Percentiles rank a stretch among this genome's conserved stretches.
Evolutionary conservation across 345 rosid genomes (phyloP).

Genomic region (Acer saccharum): DNA sequence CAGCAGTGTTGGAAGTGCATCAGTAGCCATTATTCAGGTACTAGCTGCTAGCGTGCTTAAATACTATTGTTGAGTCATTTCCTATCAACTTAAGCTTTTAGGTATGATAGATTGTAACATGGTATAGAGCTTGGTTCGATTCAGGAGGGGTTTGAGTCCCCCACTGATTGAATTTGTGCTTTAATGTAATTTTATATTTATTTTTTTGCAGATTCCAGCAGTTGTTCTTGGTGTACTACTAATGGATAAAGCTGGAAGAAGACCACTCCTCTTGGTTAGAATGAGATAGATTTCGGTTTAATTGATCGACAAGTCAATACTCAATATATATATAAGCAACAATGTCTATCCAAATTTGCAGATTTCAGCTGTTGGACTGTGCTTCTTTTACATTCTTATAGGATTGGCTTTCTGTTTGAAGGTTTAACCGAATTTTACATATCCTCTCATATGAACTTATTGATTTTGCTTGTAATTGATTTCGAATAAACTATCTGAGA

Average conservation of each 20-base stretch:
- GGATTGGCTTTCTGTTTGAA: conserved; percentile 51
- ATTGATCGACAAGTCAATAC: not conserved
- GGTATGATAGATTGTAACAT: no score
- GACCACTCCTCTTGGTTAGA: conserved; percentile 48
- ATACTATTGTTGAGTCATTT: no score
- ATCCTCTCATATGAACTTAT: not conserved
- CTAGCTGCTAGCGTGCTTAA: no score
- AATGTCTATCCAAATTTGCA: conserved; percentile 20
- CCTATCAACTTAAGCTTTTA: no score
- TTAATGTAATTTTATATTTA: no score
- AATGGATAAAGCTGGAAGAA: conserved; percentile 52
- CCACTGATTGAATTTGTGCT: no score
- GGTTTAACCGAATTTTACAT: conserved; percentile 31
- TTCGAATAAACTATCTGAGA: not conserved
- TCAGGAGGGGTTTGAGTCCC: no score
- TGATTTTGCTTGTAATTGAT: not conserved
- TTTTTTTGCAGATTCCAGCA: conserved; percentile 33
- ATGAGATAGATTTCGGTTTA: not conserved
- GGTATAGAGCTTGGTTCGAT: no score
- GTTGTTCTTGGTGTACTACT: conserved; percentile 30
- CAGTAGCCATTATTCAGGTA: conserved; percentile 38
- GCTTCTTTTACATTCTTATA: conserved; percentile 30
- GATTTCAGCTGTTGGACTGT: conserved; percentile 55
- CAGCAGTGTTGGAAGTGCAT: conserved; percentile 30
- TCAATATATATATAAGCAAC: not conserved